A percentile compares a stretch with the other conserved stretches of the same genome.
Conservation (phyloP, 192 early-diverging fungal species). For the Phlyctochytrium bullatum region DNA sequence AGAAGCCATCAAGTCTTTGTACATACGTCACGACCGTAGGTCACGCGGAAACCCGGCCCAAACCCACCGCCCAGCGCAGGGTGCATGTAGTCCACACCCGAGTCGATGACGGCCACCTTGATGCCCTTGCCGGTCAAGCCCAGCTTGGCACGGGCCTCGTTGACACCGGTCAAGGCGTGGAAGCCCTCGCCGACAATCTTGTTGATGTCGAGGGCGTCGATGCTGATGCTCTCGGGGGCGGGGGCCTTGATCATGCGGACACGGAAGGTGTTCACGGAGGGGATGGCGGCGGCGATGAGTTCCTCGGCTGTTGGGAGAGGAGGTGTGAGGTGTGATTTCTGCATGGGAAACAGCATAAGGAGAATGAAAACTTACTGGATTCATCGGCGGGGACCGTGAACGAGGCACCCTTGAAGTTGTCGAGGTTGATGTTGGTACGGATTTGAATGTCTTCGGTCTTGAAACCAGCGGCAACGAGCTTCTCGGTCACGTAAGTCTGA, state of each 20-base stretch:
- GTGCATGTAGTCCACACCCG: slow-evolving; percentile 52
- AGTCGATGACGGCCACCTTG: slow-evolving; percentile 51
- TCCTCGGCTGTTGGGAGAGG: neutral
- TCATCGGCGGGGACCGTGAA: neutral
- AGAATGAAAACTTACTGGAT: neutral
- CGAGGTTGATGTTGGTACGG: neutral
- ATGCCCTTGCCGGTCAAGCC: slow-evolving; percentile 44
- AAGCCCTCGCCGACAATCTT: neutral
- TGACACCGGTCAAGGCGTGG: slow-evolving; percentile 39
- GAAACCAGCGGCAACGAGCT: slow-evolving; percentile 1
- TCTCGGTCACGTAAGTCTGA: too few species aligned
- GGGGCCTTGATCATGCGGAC: neutral
- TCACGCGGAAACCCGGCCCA: slow-evolving; percentile 39
- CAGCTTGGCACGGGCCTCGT: slow-evolving; percentile 22
- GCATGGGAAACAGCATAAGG: neutral
- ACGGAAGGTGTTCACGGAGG: neutral
- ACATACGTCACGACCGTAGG: slow-evolving; percentile 38
- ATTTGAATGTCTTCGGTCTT: neutral
- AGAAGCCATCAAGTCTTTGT: too few species aligned
- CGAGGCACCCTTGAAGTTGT: neutral
- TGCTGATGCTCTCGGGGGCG: neutral
- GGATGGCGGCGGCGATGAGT: neutral
- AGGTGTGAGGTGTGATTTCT: too few species aligned
- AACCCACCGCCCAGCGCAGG: slow-evolving; percentile 49
- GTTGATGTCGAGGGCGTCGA: neutral